Evolutionary conservation across 345 rosid genomes (phyloP), one percentile per base, ranked within the genome.

Genomic region (Salix caprea): DNA sequence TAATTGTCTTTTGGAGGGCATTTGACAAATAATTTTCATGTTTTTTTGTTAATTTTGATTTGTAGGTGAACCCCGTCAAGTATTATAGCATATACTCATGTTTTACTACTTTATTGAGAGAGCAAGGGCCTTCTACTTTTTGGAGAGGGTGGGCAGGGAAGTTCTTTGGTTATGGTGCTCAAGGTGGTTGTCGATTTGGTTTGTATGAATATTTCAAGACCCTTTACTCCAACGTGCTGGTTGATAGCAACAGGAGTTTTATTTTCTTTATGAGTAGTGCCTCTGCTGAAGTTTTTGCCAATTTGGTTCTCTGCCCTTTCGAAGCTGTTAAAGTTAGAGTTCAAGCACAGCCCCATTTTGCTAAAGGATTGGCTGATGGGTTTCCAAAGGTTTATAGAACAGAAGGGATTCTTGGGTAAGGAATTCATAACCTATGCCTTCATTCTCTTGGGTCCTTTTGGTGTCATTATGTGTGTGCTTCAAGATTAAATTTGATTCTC

Each of bases 121-220:
- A 87, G 75, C 85, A 88, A 82, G 93, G 93, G 0, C 80, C 70
- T 74, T 76, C 85, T 4, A 79, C 85, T 65, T 86, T 90, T 40
- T 88, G 91, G 91, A 84, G 91, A 79, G 93, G 91, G 76, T 90
- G 88, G 93, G 83, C 87, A 2, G 83, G 86, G 70, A 88, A 87
- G 88, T 81, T 87, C 23, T 82, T 88, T 74, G 91, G 91, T 7
- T 90, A 88, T 72, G 93, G 91, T 77, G 84, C 72, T 76, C 89
- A 90, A 86, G 93, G 91, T 54, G 91, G 91, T 50, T 90, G 87
- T 77, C 80, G 90, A 83, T 90, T 87, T 11, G 87, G 90, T 30
- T 82, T 88, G 9, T 88, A 87, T 64, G 90, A 84, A 64, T 88
- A 90, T 62, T 88, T 90, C 88, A 90, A 88, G 83, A 80, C 75